A percentile compares a stretch with the other conserved stretches of the same genome.
phyloP scores from a whole-genome alignment of 257 asterid species.

The Salvia rosmarinus region DNA sequence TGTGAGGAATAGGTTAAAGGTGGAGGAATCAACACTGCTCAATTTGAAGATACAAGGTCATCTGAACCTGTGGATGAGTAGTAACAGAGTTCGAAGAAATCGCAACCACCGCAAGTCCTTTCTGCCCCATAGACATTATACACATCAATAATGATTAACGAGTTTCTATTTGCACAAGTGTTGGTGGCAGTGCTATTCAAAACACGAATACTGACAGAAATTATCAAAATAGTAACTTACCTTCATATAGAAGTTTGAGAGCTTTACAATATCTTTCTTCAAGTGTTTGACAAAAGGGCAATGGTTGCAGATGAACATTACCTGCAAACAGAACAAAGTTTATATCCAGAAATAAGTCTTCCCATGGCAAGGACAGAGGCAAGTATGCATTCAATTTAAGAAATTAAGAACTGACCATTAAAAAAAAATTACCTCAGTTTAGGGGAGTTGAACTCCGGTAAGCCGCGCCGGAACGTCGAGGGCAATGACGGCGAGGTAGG shows the following conservation, averaged over 20 bases:
- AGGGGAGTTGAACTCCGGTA: too few relatives aligned
- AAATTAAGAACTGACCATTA: too few relatives aligned
- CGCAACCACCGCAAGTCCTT: constrained; percentile 89
- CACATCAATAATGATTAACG: not conserved
- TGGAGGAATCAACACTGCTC: constrained; percentile 39
- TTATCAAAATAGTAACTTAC: constrained; percentile 41
- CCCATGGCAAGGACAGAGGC: too few relatives aligned
- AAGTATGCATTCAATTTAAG: too few relatives aligned
- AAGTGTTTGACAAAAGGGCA: constrained; percentile 84
- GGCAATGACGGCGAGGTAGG: too few relatives aligned
- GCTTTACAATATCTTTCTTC: constrained; percentile 79
- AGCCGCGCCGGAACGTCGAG: too few relatives aligned
- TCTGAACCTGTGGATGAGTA: constrained; percentile 93
- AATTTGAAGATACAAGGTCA: constrained; percentile 40
- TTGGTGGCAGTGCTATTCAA: constrained; percentile 27
- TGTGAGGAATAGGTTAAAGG: constrained; percentile 47
- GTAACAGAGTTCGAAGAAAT: constrained; percentile 79
- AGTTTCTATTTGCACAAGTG: not conserved
- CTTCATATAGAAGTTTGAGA: constrained; percentile 82
- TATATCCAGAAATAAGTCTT: too few relatives aligned
- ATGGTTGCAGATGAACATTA: constrained; percentile 87
- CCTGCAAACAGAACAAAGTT: constrained; percentile 46
- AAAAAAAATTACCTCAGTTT: too few relatives aligned
- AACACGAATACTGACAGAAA: constrained; percentile 21
- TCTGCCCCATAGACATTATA: constrained; percentile 52